These are phyloP conservation scores for Teratosphaeria epicoccoides DNA, from an alignment of 2,329 filamentous ascomycete genomes.

Conservation along the genomic window DNA sequence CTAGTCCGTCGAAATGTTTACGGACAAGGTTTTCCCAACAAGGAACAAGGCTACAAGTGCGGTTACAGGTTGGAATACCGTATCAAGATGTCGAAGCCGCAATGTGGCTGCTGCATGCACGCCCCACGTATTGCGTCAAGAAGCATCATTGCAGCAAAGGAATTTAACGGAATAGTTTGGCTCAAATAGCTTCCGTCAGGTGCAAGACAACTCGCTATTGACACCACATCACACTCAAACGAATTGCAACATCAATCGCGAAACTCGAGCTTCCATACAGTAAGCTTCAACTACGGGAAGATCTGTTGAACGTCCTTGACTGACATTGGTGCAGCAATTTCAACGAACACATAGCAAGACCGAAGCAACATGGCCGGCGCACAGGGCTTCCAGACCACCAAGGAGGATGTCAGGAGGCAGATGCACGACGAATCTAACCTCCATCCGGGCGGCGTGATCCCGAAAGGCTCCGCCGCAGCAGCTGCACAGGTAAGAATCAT, in stretches of 20 bases:
- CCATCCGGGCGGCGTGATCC: slow-evolving; percentile 1
- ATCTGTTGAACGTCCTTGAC: not conserved
- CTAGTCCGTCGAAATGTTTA: not conserved
- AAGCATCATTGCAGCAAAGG: not conserved
- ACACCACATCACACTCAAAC: not conserved
- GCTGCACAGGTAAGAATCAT: slow-evolving; percentile 1
- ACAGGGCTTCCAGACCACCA: slow-evolving; percentile 3
- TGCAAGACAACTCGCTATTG: not conserved
- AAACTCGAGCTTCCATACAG: not conserved
- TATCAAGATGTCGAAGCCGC: not conserved
- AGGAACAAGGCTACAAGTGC: not conserved
- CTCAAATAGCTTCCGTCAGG: not conserved
- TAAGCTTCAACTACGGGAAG: not conserved
- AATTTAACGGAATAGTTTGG: not conserved
- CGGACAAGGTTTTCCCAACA: not conserved
- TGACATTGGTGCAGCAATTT: not conserved
- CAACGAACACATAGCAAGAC: not conserved
- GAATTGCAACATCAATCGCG: not conserved
- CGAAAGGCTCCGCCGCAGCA: slow-evolving; percentile 1
- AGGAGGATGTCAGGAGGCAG: slow-evolving; percentile 4
- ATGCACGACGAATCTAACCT: slow-evolving; percentile 2
- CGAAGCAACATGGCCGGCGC: slow-evolving; percentile 1
- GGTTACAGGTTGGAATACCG: too few relatives aligned
- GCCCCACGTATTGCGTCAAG: not conserved
- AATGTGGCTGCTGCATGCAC: not conserved